These are phyloP conservation scores for Penicillium sp. DNA, from an alignment of 2,329 filamentous ascomycete genomes.

Conservation along the genomic window DNA sequence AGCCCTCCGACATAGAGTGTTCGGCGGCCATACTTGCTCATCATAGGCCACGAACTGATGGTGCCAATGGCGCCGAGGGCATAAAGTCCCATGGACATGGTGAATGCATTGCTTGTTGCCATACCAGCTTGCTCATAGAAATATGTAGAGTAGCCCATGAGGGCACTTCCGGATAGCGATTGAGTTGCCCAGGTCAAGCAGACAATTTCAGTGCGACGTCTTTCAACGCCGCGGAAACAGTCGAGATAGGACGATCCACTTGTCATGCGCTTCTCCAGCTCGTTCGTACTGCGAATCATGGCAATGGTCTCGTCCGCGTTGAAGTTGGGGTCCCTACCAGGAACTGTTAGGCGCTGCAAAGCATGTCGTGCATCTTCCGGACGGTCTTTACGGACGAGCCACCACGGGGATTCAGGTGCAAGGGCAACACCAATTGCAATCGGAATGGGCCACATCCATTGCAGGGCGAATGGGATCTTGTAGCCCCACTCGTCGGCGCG, in stretches of 20 bases:
- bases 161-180: constrained; percentile 34
- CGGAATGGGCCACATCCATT: constrained; percentile 55
- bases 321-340: constrained; percentile 63
- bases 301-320: constrained; percentile 53
- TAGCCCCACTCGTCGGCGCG: constrained; percentile 53
- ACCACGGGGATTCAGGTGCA: constrained; percentile 36
- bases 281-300: constrained; percentile 16
- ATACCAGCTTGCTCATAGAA: constrained; percentile 39
- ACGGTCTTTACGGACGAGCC: constrained; percentile 50
- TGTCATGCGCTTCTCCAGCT: constrained; percentile 11
- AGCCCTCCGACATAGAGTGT: not conserved
- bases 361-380: constrained; percentile 48
- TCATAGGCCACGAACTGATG: constrained; percentile 55
- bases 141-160: constrained; percentile 41
- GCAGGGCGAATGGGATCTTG: constrained; percentile 53
- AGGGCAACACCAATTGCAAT: constrained; percentile 49
- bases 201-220: constrained; percentile 14
- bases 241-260: constrained; percentile 9
- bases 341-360: constrained; percentile 47
- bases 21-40: constrained; percentile 35
- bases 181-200: constrained; percentile 26
- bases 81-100: constrained; percentile 30
- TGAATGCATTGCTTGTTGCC: constrained; percentile 17
- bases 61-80: constrained; percentile 62
- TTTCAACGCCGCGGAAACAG: constrained; percentile 13